These are phyloP conservation scores for Anisogramma anomala DNA, from an alignment of 2,329 filamentous ascomycete species.

Conservation along the genomic window DNA sequence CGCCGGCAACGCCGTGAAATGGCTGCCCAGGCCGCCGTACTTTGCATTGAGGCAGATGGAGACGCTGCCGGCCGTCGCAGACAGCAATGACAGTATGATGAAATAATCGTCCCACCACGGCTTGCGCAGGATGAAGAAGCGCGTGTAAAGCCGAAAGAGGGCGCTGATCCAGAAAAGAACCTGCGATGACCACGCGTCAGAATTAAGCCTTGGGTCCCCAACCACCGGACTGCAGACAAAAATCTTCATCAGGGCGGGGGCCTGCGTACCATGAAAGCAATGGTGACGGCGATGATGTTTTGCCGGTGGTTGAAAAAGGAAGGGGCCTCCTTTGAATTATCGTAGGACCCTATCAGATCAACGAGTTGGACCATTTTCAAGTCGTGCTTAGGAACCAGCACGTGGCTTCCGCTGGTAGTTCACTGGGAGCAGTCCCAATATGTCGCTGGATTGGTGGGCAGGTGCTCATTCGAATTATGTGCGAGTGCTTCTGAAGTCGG, in stretches of 20 bases:
- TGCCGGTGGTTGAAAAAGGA: constrained; percentile 4
- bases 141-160: constrained; percentile 15
- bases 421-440: no score
- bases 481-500: no score
- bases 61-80: constrained; percentile 3
- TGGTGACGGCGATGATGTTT: constrained; percentile 8
- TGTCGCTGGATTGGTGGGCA: no score
- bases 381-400: not conserved
- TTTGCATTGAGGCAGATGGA: constrained; percentile 3
- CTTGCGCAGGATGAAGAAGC: constrained; percentile 14
- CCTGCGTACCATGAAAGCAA: constrained; percentile 8
- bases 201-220: not conserved
- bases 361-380: constrained; percentile 5
- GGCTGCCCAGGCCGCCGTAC: constrained; percentile 5
- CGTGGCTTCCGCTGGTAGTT: no score
- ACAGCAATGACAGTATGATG: constrained; percentile 10
- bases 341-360: constrained; percentile 7
- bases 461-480: no score
- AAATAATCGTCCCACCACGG: constrained; percentile 17
- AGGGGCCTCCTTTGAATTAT: constrained; percentile 7
- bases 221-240: not conserved
- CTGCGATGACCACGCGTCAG: not conserved
- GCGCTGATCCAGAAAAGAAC: constrained; percentile 15
- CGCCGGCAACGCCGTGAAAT: constrained; percentile 3
- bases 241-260: not conserved